These are phyloP conservation scores for Neofusicoccum sp. DNA, from an alignment of 2,329 filamentous ascomycete species.

Conservation along the genomic window DNA sequence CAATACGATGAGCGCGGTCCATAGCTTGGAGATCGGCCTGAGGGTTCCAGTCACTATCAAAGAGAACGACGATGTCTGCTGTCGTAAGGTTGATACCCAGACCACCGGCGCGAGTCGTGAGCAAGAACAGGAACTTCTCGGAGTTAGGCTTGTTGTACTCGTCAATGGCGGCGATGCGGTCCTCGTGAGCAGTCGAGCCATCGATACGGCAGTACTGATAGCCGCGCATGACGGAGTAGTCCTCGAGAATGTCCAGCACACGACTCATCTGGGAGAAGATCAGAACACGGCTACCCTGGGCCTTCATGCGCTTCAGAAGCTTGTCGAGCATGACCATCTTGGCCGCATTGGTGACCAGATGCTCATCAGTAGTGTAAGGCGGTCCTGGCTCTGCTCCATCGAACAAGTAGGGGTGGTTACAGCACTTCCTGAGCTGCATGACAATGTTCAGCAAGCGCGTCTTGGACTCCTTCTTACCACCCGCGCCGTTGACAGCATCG, in stretches of 20 bases:
- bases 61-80: constrained; percentile 93
- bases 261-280: constrained; percentile 99
- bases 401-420: constrained; percentile 97
- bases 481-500: constrained; percentile 94
- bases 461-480: constrained; percentile 95
- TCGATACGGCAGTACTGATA: constrained; percentile 98
- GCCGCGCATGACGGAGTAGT: constrained; percentile 94
- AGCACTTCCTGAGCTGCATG: constrained; percentile 98
- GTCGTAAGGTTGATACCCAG: constrained; percentile 94
- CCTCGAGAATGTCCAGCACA: constrained; percentile 92
- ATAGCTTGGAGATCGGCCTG: constrained; percentile 98
- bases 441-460: constrained; percentile 96
- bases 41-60: constrained; percentile 98
- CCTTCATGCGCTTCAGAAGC: constrained; percentile 77
- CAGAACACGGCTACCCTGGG: constrained; percentile 88
- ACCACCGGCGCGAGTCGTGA: constrained; percentile 93
- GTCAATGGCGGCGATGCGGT: constrained; percentile 95
- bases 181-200: constrained; percentile 92
- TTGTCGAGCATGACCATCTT: constrained; percentile 98
- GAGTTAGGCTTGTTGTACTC: constrained; percentile 96
- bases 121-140: constrained; percentile 93
- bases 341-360: constrained; percentile 86
- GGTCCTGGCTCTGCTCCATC: constrained; percentile 96
- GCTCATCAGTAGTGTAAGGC: constrained; percentile 96
- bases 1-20: constrained; percentile 97